Evolutionary conservation across 1,139 yeast genomes (phyloP).

Genomic region (Yamadazyma songkhlaensis): DNA sequence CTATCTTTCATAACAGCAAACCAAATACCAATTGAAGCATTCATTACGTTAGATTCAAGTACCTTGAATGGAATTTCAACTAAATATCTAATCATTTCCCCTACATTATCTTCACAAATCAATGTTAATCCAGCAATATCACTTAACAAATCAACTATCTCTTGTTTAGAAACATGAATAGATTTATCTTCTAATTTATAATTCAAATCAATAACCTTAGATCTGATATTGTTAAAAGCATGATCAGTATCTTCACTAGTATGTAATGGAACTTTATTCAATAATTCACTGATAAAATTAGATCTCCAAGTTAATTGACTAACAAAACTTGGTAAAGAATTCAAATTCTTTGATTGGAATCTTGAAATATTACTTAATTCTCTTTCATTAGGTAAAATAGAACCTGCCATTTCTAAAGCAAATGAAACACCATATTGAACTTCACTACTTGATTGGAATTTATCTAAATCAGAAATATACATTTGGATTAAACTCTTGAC

Average conservation of each 20-base stretch:
- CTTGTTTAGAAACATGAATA: conserved; percentile 20
- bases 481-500: conserved; percentile 71
- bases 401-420: conserved; percentile 86
- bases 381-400: conserved; percentile 60
- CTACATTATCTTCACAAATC: conserved; percentile 42
- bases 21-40: conserved; percentile 76
- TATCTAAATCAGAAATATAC: conserved; percentile 57
- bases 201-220: conserved; percentile 15
- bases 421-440: conserved; percentile 82
- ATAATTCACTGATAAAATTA: conserved; percentile 41
- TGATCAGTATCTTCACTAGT: conserved; percentile 27
- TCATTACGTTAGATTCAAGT: conserved; percentile 61
- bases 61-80: conserved; percentile 71
- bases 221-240: conserved; percentile 23
- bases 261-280: conserved; percentile 33
- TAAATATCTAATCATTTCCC: conserved; percentile 52
- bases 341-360: conserved; percentile 32
- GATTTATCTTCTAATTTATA: conserved; percentile 12
- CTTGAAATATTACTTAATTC: conserved; percentile 43
- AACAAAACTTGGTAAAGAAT: conserved; percentile 70
- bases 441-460: conserved; percentile 26
- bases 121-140: conserved; percentile 49
- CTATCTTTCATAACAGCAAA: conserved; percentile 69
- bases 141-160: conserved; percentile 45
- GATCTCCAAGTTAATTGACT: conserved; percentile 79